Conservation (phyloP, 108 stramenopile species). For the Craspedostauros australis region DNA sequence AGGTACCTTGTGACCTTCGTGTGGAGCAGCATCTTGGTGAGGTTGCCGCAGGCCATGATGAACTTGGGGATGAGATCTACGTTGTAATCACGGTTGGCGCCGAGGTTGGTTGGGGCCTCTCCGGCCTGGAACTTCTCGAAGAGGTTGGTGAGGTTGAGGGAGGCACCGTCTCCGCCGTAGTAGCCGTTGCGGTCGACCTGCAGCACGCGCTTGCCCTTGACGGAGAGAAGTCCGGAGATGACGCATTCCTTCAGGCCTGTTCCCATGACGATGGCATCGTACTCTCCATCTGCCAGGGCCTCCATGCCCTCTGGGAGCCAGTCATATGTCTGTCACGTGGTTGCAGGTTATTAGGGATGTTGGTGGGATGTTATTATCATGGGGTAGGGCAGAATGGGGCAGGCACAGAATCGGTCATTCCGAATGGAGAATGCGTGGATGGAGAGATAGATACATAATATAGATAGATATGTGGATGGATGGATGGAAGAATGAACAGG, state of each 20-base stretch:
- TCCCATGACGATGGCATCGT: conserved; percentile 98
- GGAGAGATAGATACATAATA: too few species aligned
- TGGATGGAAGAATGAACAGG: too few species aligned
- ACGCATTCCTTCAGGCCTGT: conserved; percentile 99
- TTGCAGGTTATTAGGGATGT: too few species aligned
- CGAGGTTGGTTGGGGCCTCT: conserved; percentile 64
- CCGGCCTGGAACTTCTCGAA: conserved; percentile 96
- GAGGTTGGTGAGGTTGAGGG: conserved; percentile 93
- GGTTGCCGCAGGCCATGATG: conserved; percentile 99
- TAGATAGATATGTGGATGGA: too few species aligned
- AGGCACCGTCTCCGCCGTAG: conserved; percentile 98
- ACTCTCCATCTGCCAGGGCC: conserved; percentile 97
- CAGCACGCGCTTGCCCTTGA: conserved; percentile 92
- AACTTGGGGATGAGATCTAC: conserved; percentile 99
- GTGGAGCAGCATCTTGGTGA: conserved; percentile 98
- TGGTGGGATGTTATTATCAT: too few species aligned
- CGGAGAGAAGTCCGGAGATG: conserved; percentile 92
- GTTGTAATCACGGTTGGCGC: conserved; percentile 95
- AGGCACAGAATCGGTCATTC: too few species aligned
- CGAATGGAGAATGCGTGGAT: too few species aligned
- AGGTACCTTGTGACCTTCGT: conserved; percentile 97
- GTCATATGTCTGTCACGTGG: too few species aligned
- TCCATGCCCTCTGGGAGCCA: conserved; percentile 93
- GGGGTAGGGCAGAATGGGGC: too few species aligned
- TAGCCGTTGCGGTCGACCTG: conserved; percentile 97